These are phyloP conservation scores for Stentor roeselii DNA, from an alignment of 73 alveolate species.

Conservation along the genomic window DNA sequence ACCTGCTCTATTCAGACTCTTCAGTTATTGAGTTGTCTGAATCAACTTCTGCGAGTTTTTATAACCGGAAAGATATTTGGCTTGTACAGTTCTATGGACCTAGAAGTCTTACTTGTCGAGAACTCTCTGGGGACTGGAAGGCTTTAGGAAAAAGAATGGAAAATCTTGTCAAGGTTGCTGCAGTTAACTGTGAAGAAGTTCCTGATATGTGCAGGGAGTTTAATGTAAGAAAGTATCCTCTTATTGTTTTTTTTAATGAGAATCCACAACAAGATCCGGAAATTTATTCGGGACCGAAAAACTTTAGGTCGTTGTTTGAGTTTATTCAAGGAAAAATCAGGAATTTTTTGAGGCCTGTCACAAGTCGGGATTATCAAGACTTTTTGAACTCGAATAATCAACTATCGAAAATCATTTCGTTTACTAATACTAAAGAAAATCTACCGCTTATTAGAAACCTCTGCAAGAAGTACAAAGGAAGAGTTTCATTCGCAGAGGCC, in stretches of 20 bases:
- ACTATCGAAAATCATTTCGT: constrained; percentile 76
- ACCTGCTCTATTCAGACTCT: constrained; percentile 9
- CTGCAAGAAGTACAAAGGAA: constrained; percentile 84
- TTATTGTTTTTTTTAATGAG: constrained; percentile 77
- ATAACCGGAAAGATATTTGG: constrained; percentile 92
- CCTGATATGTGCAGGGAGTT: constrained; percentile 97
- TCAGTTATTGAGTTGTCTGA: constrained; percentile 84
- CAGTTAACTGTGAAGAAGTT: constrained; percentile 93
- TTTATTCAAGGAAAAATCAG: constrained; percentile 86
- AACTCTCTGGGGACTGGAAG: constrained; percentile 61
- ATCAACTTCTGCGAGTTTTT: constrained; percentile 73
- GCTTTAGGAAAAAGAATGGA: constrained; percentile 83
- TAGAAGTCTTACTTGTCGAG: constrained; percentile 52
- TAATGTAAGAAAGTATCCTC: constrained; percentile 75
- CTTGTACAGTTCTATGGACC: constrained; percentile 84
- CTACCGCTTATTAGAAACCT: constrained; percentile 93
- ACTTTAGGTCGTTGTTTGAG: constrained; percentile 67
- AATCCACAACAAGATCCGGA: constrained; percentile 77
- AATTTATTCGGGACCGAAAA: constrained; percentile 69
- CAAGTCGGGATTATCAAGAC: constrained; percentile 77
- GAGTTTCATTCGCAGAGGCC: constrained; percentile 87
- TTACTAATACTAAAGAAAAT: constrained; percentile 86
- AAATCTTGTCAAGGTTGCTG: constrained; percentile 93
- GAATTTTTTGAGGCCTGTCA: constrained; percentile 85
- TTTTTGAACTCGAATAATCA: constrained; percentile 58